phyloP scores from a whole-genome alignment of 495 filamentous ascomycete species.

The Neurospora sublineolata region DNA sequence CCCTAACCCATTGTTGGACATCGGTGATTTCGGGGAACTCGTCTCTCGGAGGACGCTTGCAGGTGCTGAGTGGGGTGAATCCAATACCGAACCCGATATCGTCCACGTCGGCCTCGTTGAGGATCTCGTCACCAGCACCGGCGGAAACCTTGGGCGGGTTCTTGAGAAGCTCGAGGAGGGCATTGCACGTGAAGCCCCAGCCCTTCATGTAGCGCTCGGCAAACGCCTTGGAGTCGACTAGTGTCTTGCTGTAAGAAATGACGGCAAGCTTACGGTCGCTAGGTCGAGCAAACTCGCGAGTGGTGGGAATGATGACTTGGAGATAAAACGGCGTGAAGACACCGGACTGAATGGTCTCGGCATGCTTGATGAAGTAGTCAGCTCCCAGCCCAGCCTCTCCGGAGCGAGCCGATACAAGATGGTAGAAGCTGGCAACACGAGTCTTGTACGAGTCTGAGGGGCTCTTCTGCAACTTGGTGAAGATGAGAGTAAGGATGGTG shows the following conservation, averaged over 20 bases:
- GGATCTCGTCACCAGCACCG: constrained; percentile 54
- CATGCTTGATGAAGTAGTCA: constrained; percentile 74
- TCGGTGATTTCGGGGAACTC: constrained; percentile 74
- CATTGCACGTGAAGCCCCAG: constrained; percentile 77
- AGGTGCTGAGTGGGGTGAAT: constrained; percentile 84
- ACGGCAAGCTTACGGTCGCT: constrained; percentile 89
- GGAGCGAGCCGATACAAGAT: constrained; percentile 68
- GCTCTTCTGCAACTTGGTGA: constrained; percentile 67
- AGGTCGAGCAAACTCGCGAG: constrained; percentile 73
- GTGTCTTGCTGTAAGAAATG: constrained; percentile 78
- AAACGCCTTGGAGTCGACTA: constrained; percentile 73
- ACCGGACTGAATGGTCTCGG: constrained; percentile 67
- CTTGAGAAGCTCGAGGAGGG: constrained; percentile 75
- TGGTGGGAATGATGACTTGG: constrained; percentile 73
- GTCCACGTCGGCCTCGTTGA: constrained; percentile 78
- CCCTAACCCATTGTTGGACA: constrained; percentile 66
- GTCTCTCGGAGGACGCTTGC: constrained; percentile 55
- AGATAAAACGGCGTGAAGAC: constrained; percentile 80
- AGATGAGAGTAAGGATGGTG: constrained; percentile 67
- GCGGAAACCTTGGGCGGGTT: constrained; percentile 65
- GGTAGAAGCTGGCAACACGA: constrained; percentile 83
- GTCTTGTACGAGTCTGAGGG: constrained; percentile 66
- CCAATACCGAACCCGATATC: constrained; percentile 89
- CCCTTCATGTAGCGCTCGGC: constrained; percentile 66
- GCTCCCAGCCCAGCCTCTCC: constrained; percentile 66